These are phyloP conservation scores for Sicyos edulis DNA, from an alignment of 306 rosid species.

Conservation along the genomic window DNA sequence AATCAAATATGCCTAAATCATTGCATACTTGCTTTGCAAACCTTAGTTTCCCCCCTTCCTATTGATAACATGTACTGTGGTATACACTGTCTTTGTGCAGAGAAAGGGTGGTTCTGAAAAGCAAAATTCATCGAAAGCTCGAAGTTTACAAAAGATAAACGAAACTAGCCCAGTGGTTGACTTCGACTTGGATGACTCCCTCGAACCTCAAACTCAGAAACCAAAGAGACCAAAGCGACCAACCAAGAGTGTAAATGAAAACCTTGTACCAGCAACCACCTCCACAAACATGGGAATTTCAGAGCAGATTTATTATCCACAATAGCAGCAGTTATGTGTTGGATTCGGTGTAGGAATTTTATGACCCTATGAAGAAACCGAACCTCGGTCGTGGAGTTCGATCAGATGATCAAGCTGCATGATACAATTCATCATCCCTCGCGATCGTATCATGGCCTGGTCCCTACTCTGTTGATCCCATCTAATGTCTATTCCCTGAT, in stretches of 20 bases:
- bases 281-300: slow-evolving; percentile 24
- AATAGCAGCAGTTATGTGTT: neutral
- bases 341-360: neutral
- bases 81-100: slow-evolving; percentile 32
- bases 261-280: slow-evolving; percentile 46
- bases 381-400: neutral
- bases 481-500: neutral
- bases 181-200: slow-evolving; percentile 41
- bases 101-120: slow-evolving; percentile 53
- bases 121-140: slow-evolving; percentile 35
- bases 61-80: neutral
- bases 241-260: slow-evolving; percentile 60
- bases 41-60: neutral
- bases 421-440: neutral
- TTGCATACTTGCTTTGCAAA: neutral
- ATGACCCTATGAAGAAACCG: neutral
- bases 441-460: neutral
- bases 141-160: slow-evolving; percentile 41
- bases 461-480: neutral
- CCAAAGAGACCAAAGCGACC: slow-evolving; percentile 65
- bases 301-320: slow-evolving; percentile 35
- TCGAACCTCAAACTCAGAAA: slow-evolving; percentile 41
- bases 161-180: slow-evolving; percentile 30
- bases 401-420: neutral
- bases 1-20: neutral